Percentiles rank a stretch among this genome's conserved stretches.
Conservation (phyloP, 495 filamentous ascomycete genomes). For the Cudoniella acicularis region DNA sequence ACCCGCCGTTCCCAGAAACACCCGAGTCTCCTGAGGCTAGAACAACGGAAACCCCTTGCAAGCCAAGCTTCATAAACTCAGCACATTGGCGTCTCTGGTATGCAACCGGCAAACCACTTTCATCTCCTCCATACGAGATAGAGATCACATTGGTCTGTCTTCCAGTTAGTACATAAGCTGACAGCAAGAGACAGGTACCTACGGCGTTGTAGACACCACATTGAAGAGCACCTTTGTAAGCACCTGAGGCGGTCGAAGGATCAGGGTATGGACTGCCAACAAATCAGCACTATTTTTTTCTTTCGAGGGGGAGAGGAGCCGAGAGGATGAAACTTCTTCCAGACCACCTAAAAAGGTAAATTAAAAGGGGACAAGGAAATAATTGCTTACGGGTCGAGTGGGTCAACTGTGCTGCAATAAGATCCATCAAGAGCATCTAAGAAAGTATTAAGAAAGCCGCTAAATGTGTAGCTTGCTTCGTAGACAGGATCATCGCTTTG, state of each 20-base stretch:
- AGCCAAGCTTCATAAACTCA: conserved; percentile 36
- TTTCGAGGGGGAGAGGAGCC: no score
- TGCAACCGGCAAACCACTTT: conserved; percentile 44
- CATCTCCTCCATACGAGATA: conserved; percentile 52
- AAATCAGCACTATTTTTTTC: no score
- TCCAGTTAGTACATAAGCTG: neutral
- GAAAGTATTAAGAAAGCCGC: conserved; percentile 39
- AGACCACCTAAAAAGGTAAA: no score
- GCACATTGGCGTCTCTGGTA: conserved; percentile 35
- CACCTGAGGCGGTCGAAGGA: conserved; percentile 34
- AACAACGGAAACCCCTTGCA: conserved; percentile 36
- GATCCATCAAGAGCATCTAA: conserved; percentile 60
- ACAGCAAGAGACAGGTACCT: conserved; percentile 5
- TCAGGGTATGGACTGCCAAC: conserved; percentile 51
- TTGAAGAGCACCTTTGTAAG: conserved; percentile 54
- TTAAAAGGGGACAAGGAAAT: neutral
- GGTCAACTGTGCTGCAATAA: conserved; percentile 44
- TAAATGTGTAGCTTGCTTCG: conserved; percentile 34
- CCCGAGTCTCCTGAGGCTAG: conserved; percentile 37
- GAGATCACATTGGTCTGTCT: conserved; percentile 53
- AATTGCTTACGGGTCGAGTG: conserved; percentile 5
- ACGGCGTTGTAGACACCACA: conserved; percentile 54
- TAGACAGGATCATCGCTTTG: conserved; percentile 18
- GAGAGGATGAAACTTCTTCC: no score
- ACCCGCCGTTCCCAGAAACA: conserved; percentile 31